phyloP scores from a whole-genome alignment of 345 rosid genomes.

The Carallia pectinifolia region DNA sequence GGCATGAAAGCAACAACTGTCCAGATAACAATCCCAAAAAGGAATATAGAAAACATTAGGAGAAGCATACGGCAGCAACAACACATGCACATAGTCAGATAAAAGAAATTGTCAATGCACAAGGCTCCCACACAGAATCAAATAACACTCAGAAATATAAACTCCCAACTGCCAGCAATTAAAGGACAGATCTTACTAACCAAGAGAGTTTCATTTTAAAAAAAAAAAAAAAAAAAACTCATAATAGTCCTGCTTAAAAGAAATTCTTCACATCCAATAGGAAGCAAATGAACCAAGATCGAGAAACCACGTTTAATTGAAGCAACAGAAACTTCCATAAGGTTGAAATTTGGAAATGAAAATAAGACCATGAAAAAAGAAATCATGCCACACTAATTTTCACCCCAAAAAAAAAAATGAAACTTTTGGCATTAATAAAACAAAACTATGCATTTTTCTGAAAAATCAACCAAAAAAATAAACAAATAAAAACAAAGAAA shows the following conservation, averaged over 20 bases:
- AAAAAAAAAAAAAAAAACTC: neutral
- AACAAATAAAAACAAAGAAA: neutral
- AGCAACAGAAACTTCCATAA: neutral
- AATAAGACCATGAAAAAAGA: conserved; percentile 7
- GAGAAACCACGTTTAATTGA: too few species aligned
- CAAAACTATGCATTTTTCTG: conserved; percentile 8
- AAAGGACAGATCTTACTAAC: neutral
- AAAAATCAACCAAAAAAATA: neutral
- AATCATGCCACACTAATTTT: conserved; percentile 8
- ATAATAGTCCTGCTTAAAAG: neutral
- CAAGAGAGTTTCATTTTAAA: neutral
- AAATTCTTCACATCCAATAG: conserved; percentile 9
- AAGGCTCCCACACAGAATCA: neutral
- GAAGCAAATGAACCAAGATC: conserved; percentile 12
- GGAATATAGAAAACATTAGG: neutral
- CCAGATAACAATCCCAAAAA: neutral
- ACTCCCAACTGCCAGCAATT: conserved; percentile 5
- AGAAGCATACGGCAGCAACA: neutral
- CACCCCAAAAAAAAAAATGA: conserved; percentile 8
- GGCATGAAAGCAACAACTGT: neutral
- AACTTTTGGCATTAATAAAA: conserved; percentile 9
- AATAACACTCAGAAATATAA: neutral
- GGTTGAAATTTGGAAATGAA: neutral
- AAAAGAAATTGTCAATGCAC: too few species aligned
- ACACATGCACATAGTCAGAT: neutral